Percentiles rank a stretch among this genome's conserved stretches.
Conservation (phyloP, 2,329 filamentous ascomycete genomes). For the Botryotinia globosa region DNA sequence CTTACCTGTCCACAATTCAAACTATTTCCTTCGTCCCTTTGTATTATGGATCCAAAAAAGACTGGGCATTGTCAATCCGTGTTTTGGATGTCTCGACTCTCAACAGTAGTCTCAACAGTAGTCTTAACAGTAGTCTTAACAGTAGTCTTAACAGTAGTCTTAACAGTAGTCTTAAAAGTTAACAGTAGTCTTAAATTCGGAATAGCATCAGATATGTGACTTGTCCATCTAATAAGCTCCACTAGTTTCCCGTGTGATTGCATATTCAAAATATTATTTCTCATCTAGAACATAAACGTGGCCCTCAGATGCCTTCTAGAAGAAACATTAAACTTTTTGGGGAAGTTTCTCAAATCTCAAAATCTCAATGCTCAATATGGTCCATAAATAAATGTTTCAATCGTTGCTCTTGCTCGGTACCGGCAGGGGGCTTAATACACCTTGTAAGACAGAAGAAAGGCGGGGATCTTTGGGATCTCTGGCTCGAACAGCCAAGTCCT, state of each 20-base stretch:
- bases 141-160: background rate
- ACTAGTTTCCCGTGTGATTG: background rate
- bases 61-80: background rate
- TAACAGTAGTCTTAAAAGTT: background rate
- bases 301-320: background rate
- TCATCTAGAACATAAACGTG: background rate
- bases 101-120: background rate
- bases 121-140: background rate
- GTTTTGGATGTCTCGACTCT: background rate
- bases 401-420: background rate
- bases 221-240: background rate
- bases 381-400: background rate
- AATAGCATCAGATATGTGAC: background rate
- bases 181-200: background rate
- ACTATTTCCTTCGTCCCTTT: background rate
- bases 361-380: background rate
- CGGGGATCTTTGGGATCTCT: background rate
- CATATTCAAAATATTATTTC: background rate
- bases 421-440: background rate
- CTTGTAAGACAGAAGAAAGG: background rate
- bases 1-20: background rate
- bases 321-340: conserved; percentile 9
- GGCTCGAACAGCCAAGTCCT: conserved; percentile 6
- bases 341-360: background rate
- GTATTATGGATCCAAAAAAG: background rate